Evolutionary conservation across 2,329 filamentous ascomycete species (phyloP), one percentile per base, ranked within the genome.

Genomic region (Colletotrichum karsti): DNA sequence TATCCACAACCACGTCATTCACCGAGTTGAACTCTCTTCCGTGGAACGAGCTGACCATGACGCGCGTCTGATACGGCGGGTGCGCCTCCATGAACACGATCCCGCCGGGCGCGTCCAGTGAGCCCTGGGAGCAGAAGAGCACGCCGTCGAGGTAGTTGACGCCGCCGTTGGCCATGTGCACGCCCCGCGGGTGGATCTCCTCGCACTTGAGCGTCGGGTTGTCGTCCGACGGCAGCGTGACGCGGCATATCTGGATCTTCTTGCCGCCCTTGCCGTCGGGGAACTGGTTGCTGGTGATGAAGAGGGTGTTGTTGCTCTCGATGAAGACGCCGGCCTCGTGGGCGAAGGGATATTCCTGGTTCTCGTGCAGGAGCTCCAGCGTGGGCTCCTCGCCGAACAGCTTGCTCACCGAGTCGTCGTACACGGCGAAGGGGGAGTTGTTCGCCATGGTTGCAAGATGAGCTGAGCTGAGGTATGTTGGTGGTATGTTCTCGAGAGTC

Each of bases 121-220:
- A 70, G 4, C 83, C 82, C 55, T 84, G 82, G 0, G 79, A 77
- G 66, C 82, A 84, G 58, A 83, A 79, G 7, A 84, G 72, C 5
- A 84, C 61, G 9, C 78, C 74, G 8, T 77, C 75, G 1, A 76
- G 70, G 73, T 83, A 83, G 63, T 85, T 86, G 39, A 85, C 79
- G 7, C 82, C 84, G 20, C 84, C 84, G 54, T 87, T 87, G 7
- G 79, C 81, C 82, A 86, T 84, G 2, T 74, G 73, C 0, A 84
- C 75, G 2, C 74, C 72, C 1, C 73, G 74, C 1, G 72, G 68
- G 5, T 73, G 18, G 12, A 84, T 75, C 44, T 81, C 76, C 48
- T 82, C 78, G 6, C 76, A 75, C 5, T 62, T 70, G 3, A 72
- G 58, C 3, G 60, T 56, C 2, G 69, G 42, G 3, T 59, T 22